Evolutionary conservation across 2,329 filamentous ascomycete genomes (phyloP), one percentile per base, ranked within the genome.

Genomic region (Ophiobolus disseminans): DNA sequence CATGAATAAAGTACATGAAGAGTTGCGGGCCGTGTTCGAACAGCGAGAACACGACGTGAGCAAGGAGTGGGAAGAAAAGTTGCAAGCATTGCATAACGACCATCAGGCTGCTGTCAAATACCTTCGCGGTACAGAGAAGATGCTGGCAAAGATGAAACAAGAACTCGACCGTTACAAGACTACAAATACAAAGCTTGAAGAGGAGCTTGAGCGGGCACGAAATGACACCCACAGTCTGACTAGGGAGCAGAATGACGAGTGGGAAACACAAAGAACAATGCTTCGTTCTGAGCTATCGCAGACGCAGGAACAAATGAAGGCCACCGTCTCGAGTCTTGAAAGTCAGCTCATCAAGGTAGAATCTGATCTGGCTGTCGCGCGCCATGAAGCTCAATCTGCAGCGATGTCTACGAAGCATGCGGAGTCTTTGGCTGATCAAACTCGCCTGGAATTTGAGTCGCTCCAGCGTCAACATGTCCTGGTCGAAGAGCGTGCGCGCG

Each of bases 21-120:
- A 97, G 68, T 85, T 90, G 37, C 94, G 90, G 70, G 78, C 85
- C 48, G 82, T 82, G 3, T 91, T 91, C 57, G 90, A 94, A 53
- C 80, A 83, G 26, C 89, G 93, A 45, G 86, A 90, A 51, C 88
- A 94, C 61, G 90, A 96, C 66, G 88, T 91, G n/a, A 93, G 96
- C 70, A 82, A 86, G 45, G 84, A 89, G 37, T 97, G 96, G 76
- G 89, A 92, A 54, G 92, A 97, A 71, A 97, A 97, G 73, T 82
- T 99, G 42, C 85, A 90, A 50, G 92, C 96, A 69, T 85, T 99
- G 23, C 92, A 97, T 75, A 96, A 92, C 69, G 94, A 99, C 72
- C 97, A 99, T 71, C 91, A 97, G 73, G 96, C 94, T 32, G 93
- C 94, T 13, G 92, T 97, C 40, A 94, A 97, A 74, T 99, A 99